Percentiles rank a stretch among this genome's conserved stretches.
These are phyloP conservation scores for Wickerhamiella galacta DNA, from an alignment of 805 yeast species.

Conservation along the genomic window DNA sequence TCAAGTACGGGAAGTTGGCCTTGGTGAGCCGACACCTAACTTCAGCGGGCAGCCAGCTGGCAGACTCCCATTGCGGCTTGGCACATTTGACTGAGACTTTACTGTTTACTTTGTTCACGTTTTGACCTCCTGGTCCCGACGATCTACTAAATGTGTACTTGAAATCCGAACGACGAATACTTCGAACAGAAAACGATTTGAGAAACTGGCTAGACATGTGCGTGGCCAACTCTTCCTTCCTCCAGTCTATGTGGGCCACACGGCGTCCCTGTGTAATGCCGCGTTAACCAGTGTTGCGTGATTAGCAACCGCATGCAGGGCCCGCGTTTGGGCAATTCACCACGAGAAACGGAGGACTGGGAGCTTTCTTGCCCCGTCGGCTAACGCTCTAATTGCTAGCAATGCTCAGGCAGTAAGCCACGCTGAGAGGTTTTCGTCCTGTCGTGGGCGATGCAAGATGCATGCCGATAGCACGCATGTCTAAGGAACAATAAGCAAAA, in stretches of 20 bases:
- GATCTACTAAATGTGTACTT: constrained; percentile 36
- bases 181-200: neutral
- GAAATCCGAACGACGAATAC: constrained; percentile 32
- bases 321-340: too few species aligned
- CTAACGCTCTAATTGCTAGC: too few species aligned
- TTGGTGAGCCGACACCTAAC: constrained; percentile 26
- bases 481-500: neutral
- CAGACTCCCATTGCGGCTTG: constrained; percentile 28
- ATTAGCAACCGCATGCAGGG: too few species aligned
- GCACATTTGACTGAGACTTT: constrained; percentile 45
- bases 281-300: too few species aligned
- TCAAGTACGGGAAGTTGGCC: constrained; percentile 32
- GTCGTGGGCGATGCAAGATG: neutral
- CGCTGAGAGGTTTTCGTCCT: neutral
- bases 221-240: neutral
- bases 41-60: constrained; percentile 44
- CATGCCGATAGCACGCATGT: neutral
- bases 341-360: too few species aligned
- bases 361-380: too few species aligned
- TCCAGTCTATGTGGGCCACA: too few species aligned
- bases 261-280: too few species aligned
- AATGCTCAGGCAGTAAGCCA: neutral
- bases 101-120: constrained; percentile 53
- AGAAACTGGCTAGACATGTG: neutral
- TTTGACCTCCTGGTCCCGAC: constrained; percentile 80